Percentiles rank a stretch among this genome's conserved stretches.
These are phyloP conservation scores for Torulaspora maleeae DNA, from an alignment of 805 yeast genomes.

Conservation along the genomic window DNA sequence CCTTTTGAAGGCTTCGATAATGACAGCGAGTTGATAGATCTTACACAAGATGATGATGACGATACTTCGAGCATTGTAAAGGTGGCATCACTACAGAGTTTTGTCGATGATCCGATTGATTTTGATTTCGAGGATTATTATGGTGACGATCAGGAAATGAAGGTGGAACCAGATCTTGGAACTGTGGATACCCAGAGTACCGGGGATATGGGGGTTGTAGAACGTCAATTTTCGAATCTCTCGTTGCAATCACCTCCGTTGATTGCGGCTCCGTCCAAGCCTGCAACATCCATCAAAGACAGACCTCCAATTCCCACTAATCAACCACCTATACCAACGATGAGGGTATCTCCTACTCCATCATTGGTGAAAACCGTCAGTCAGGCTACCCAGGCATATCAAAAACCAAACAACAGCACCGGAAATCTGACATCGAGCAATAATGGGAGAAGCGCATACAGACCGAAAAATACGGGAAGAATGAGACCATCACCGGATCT, in stretches of 20 bases:
- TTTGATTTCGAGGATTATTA: constrained; percentile 25
- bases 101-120: constrained; percentile 12
- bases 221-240: constrained; percentile 9
- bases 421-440: neutral
- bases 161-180: constrained; percentile 7
- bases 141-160: constrained; percentile 6
- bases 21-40: constrained; percentile 14
- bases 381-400: constrained; percentile 1
- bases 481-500: neutral
- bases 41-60: constrained; percentile 19
- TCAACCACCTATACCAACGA: constrained; percentile 5
- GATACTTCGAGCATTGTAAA: constrained; percentile 4
- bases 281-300: neutral
- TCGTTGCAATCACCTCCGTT: constrained; percentile 11
- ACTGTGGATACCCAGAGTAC: neutral
- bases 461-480: constrained; percentile 1
- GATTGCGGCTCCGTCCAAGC: neutral
- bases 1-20: constrained; percentile 18
- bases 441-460: neutral
- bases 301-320: constrained; percentile 10
- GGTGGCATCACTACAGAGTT: constrained; percentile 3
- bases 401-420: constrained; percentile 6
- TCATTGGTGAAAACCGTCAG: neutral
- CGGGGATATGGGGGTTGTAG: constrained; percentile 8
- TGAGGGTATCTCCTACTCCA: neutral